Base-by-base conservation (phyloP, 2,329 filamentous ascomycete species). In the Chalara sp. region DNA sequence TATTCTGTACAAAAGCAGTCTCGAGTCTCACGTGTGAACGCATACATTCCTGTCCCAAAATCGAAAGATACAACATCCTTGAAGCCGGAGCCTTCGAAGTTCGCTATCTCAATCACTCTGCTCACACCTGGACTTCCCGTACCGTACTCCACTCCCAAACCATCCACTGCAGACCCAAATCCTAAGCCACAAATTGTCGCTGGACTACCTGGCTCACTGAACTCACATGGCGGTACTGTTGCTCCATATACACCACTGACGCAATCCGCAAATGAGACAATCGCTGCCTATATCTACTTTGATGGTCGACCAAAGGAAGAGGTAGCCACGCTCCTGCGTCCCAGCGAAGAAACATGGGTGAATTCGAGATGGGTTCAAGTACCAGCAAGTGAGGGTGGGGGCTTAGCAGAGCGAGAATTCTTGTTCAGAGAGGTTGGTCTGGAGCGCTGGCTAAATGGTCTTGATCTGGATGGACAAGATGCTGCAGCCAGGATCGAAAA, bases 211-310 rank as follows among this genome's bases (percentile, higher is more conserved):
- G 82, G 76, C 55, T 69, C 72, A 53, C 67, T 69, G 31, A 64
- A 64, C 44, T 75, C 78, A 56, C 71, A 77, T 58, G 77, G 76
- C 49, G 69, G 78, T 57, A 69, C 76, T n/a, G 78, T 96, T 55
- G 83, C 80, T 49, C 89, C 92, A 1, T 99, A 99, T 70, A 86
- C 92, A 56, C 89, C 93, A 48, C 83, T 96, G 72, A 97, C 93
- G 21, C 85, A 87, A 54, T 95, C 89, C 32, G 86, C 89, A 51
- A 96, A 96, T 69, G 93, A 99, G 72, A 99, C 93, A 11, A 92
- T 99, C 61, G 93, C 93, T 32, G 93, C 92, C 37, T 99, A 99
- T 69, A 97, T 99, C 61, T 99, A 99, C 72, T 99, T 99, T 65
- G 93, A 99, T 69, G 93, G 93, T 13, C 79, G 93, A 56, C 80